Base-by-base conservation (phyloP, 257 asterid species). In the Fraxinus cuspidata region DNA sequence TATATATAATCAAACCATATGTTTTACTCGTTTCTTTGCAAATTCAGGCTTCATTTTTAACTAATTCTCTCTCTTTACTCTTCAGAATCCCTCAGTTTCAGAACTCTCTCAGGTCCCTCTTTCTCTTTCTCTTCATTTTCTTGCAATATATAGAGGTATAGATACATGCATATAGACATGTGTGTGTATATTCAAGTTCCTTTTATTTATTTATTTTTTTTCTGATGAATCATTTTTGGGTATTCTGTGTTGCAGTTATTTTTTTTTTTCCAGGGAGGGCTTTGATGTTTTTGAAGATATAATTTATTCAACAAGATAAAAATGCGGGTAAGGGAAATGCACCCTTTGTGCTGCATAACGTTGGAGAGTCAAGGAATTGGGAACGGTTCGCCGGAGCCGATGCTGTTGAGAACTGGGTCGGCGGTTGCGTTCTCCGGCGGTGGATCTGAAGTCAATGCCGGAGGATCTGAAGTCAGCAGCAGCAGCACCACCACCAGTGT, bases 301-400 rank as follows among this genome's bases (percentile, higher is more conserved):
- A 23, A 23, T 60, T 23, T 27, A 27, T 25, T 27, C 34, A 27
- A 63, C 32, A 25, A 2, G 72, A 73, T 31, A 44, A 77, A 67
- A 81, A 94, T 94, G 98, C 95, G 96, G 64, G 96, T 90, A 78
- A 92, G 79, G 87, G 97, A 88, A 86, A 85, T 94, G 98, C 93
- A 94, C 87, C 98, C 98, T 29, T 90, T 94, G 5, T 94, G 98
- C 76, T 94, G 98, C 87, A 88, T 94, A 78, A 84, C 97, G 28
- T 64, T 94, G 27, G 98, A 92, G 88, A 86, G 88, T 28, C 37
- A 89, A 31, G 89, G 82, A 82, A 89, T 84, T 83, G 96, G 92
- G 23, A 92, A 86, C 32, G 84, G 77, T 4, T 88, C 96, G 23
- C 90, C 94, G 80, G 97, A 90, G 85, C 91, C 96, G 76, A 65